Percentiles rank a stretch among this genome's conserved stretches.
Evolutionary conservation across 768 basidiomycete species (phyloP).

Genomic region (Erythrobasidium yunnanense): DNA sequence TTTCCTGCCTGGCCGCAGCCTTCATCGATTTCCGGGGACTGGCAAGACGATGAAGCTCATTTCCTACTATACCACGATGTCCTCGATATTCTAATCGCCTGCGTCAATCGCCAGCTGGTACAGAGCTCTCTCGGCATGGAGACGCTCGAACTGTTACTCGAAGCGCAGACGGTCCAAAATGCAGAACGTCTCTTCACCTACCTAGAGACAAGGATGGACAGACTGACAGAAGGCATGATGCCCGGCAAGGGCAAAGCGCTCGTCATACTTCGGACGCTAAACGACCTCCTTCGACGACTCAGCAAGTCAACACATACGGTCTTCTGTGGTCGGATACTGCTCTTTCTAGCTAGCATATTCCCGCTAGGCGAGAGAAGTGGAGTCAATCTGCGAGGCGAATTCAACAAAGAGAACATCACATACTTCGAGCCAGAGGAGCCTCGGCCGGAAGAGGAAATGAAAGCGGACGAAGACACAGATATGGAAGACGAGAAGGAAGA

Average conservation of each 20-base stretch:
- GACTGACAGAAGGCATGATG: slow-evolving; percentile 62
- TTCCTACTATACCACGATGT: slow-evolving; percentile 20
- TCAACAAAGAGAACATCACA: slow-evolving; percentile 53
- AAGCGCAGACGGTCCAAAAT: slow-evolving; percentile 70
- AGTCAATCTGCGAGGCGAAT: slow-evolving; percentile 67
- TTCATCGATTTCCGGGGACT: neutral
- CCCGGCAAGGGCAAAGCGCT: slow-evolving; percentile 83
- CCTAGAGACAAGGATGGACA: slow-evolving; percentile 61
- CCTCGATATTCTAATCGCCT: slow-evolving; percentile 1
- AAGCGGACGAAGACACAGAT: slow-evolving; percentile 32
- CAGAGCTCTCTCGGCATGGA: slow-evolving; percentile 1
- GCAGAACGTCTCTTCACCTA: slow-evolving; percentile 81
- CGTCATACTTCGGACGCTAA: slow-evolving; percentile 67
- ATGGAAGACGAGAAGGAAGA: slow-evolving; percentile 31
- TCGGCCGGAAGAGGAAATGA: slow-evolving; percentile 39
- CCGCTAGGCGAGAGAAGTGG: slow-evolving; percentile 80
- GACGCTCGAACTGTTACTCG: slow-evolving; percentile 63
- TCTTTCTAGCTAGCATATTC: slow-evolving; percentile 74
- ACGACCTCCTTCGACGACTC: slow-evolving; percentile 72
- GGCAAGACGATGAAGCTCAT: slow-evolving; percentile 13
- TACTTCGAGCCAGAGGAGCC: slow-evolving; percentile 29
- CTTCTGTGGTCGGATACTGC: slow-evolving; percentile 79
- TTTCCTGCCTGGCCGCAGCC: neutral
- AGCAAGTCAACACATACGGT: slow-evolving; percentile 77
- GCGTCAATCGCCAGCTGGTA: slow-evolving; percentile 3